Evolutionary conservation across 73 alveolate genomes (phyloP), one percentile per base, ranked within the genome.

Genomic region (Tetrahymena elliotti): DNA sequence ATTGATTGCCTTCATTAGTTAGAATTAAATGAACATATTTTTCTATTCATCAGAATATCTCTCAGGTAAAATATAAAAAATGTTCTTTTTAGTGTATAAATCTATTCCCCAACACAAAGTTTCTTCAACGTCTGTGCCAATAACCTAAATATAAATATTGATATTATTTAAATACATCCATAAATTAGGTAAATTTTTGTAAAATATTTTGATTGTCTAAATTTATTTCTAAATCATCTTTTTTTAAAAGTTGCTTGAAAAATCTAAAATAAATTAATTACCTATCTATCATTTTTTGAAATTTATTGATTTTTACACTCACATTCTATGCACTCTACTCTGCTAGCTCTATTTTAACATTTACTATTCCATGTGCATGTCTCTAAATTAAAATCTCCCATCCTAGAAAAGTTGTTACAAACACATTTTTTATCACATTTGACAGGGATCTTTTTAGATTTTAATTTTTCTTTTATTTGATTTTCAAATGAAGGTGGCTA

Each of bases 51-150:
- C 93, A 94, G 97, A 98, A 93, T 97, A 94, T 94, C 97, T 97
- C 84, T 96, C 96, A 13, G 99, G 99, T 33, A 99, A 40, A 40
- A 97, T 93, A 84, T 96, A 82, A 95, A 99, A 96, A 47, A 99
- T 95, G 94, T 98, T 98, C 54, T 98, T 95, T 84, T 98, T 97
- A 0, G 99, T 99, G 95, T 95, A 98, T 93, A 97, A 93, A 93
- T 99, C 99, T 54, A 99, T 96, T 15, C 99, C 99, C 99, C 99
- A 99, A 68, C 99, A 95, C 84, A 96, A 94, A 93, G 97, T 98
- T 97, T 98, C 99, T 94, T 93, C 95, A 40, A 98, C 98, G 96
- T 98, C 99, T 8, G 33, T 53, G 38, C 96, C 98, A 22, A 98
- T 16, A 68, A 68, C 38, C 88, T 68, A 24, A 18, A 9, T 52